Evolutionary conservation across 129 eudicot genomes (phyloP).

Genomic region (Glebionis coronaria): DNA sequence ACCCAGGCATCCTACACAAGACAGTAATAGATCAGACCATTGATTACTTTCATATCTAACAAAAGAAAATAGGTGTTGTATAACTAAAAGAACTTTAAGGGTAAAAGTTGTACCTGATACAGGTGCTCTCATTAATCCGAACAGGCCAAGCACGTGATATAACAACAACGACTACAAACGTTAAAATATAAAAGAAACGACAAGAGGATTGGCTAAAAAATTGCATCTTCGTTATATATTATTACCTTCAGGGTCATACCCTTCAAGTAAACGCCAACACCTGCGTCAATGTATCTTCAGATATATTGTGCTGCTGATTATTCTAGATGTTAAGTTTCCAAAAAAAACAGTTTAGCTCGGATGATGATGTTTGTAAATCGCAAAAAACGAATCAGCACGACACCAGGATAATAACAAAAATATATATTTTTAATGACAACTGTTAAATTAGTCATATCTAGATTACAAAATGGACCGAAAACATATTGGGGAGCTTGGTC

Average conservation of each 20-base stretch:
- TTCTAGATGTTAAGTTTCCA: too few species aligned
- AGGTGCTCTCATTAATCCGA: constrained; percentile 79
- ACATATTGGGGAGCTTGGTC: too few species aligned
- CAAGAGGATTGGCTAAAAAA: not conserved
- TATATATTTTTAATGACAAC: too few species aligned
- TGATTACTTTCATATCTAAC: not conserved
- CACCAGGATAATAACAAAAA: too few species aligned
- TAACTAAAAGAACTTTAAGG: too few species aligned
- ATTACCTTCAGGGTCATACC: constrained; percentile 88
- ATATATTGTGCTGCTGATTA: constrained; percentile 82
- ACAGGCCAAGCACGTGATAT: constrained; percentile 92
- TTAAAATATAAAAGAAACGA: constrained; percentile 12
- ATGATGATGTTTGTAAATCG: too few species aligned
- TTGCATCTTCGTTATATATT: not conserved
- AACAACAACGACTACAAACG: constrained; percentile 6
- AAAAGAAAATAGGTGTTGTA: not conserved
- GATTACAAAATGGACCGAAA: too few species aligned
- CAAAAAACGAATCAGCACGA: too few species aligned
- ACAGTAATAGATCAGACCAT: not conserved
- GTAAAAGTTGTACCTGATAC: constrained; percentile 63
- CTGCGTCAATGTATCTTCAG: constrained; percentile 92
- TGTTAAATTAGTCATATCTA: too few species aligned
- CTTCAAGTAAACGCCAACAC: constrained; percentile 88
- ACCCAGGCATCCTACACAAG: constrained; percentile 51
- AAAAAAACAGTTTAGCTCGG: too few species aligned